phyloP scores from a whole-genome alignment of 768 basidiomycete genomes.

The Termitomyces sp. region DNA sequence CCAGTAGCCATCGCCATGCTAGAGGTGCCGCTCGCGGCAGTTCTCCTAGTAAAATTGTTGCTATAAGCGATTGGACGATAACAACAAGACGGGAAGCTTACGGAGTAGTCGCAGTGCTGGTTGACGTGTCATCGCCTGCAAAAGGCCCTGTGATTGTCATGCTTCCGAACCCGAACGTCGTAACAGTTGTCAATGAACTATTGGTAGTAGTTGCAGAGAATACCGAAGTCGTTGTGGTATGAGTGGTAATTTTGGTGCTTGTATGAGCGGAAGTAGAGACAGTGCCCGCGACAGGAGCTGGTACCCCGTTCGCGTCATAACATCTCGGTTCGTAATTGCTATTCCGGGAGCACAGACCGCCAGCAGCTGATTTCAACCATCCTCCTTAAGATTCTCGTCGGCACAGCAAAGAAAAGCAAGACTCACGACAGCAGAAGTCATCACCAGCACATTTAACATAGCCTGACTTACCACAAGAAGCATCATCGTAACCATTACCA shows the following conservation, averaged over 20 bases:
- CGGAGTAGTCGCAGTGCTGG: not conserved
- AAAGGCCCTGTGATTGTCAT: slow-evolving; percentile 1
- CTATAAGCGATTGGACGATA: not conserved
- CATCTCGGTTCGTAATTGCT: slow-evolving; percentile 4
- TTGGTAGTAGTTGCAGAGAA: not conserved
- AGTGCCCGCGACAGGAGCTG: slow-evolving; percentile 1
- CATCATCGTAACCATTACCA: slow-evolving; percentile 12
- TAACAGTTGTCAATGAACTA: not conserved
- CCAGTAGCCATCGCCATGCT: not conserved
- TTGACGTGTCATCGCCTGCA: not conserved
- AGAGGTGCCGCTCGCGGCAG: not conserved
- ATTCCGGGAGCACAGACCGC: slow-evolving; percentile 12
- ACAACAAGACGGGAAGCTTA: not conserved
- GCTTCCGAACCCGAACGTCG: not conserved
- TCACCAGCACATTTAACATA: slow-evolving; percentile 19
- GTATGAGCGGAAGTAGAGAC: not conserved
- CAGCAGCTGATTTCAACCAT: slow-evolving; percentile 12
- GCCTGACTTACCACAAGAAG: slow-evolving; percentile 13
- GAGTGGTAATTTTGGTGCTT: not conserved
- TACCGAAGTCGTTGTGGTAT: slow-evolving; percentile 1
- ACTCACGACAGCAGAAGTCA: slow-evolving; percentile 25
- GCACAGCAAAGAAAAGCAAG: not conserved
- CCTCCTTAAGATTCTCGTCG: not conserved
- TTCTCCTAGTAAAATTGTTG: not conserved
- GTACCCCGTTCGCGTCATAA: not conserved